phyloP scores from a whole-genome alignment of 257 asterid species.

The Solanum tarapatanum region DNA sequence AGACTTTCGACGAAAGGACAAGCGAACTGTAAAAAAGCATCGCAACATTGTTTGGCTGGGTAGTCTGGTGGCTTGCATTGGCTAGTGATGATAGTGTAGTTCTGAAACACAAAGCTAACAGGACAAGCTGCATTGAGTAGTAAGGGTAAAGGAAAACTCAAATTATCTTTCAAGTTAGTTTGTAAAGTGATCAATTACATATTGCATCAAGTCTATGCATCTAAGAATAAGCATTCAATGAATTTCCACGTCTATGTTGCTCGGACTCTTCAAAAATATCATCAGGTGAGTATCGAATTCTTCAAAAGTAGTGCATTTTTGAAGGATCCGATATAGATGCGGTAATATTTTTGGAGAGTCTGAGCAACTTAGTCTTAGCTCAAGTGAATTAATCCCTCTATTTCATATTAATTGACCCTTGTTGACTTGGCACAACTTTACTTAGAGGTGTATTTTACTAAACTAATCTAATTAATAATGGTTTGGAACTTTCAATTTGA shows the following conservation, averaged over 20 bases:
- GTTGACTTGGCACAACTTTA: background rate
- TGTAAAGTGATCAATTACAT: background rate
- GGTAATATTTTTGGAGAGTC: background rate
- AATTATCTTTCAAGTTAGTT: background rate
- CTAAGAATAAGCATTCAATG: background rate
- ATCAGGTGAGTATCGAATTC: background rate
- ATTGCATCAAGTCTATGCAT: background rate
- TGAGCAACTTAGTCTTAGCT: background rate
- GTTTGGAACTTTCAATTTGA: background rate
- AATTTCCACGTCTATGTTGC: background rate
- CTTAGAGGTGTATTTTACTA: background rate
- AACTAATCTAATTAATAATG: background rate
- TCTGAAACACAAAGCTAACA: background rate
- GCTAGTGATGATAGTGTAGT: background rate
- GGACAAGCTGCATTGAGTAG: conserved; percentile 1
- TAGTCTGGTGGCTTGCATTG: conserved; percentile 2
- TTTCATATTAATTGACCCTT: background rate
- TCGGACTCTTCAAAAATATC: background rate
- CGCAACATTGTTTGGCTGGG: conserved; percentile 7
- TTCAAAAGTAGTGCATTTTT: background rate
- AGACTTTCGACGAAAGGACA: background rate
- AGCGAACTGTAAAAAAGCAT: background rate
- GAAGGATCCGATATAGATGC: background rate
- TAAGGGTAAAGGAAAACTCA: background rate
- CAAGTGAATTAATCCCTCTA: background rate